Base-by-base conservation (phyloP, 2,329 filamentous ascomycete genomes). In the Albophoma yamanashiensis region DNA sequence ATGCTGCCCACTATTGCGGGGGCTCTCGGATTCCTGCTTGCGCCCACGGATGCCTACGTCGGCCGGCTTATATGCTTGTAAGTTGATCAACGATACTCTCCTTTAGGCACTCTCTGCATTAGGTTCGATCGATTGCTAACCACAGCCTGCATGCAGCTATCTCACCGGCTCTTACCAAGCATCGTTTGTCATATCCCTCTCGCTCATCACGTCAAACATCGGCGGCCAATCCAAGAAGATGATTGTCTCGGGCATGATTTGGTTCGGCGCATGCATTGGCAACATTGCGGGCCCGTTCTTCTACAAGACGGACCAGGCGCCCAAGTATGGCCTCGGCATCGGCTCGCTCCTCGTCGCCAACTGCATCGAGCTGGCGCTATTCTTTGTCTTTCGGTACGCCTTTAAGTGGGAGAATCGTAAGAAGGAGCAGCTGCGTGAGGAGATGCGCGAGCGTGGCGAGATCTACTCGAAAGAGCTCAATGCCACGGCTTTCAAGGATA, bases 231-330 rank as follows among this genome's bases (percentile, higher is more conserved):
- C 82, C 1, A 86, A 86, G 67, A 85, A 87, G 67, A 82, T 86
- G 55, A 80, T 86, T 34, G 83, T 83, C n/a, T 85, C 84, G 27
- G 83, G 81, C 1, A 78, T 84, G 60, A 75, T 85, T 2, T 86
- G 84, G 71, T 74, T 86, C 12, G 82, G 82, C 0, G 82, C 82
- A 60, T 85, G 82, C 65, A 76, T 80, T 1, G 84, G 83, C 6
- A 86, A 87, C 65, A 84, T 87, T 50, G 79, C 77, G 4, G 81
- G 83, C 0, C 85, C 85, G 0, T 86, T 86, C 69, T 86, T 87
- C 71, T 87, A 85, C 69, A 79, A 79, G 57, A 71, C 77, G 0
- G 66, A 75, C n/a, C 82, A 87, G 63, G 74, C 76, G 3, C 76
- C 74, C 5, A 69, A 68, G 4, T 78, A 78, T 34, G 67, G 65